Evolutionary conservation across 371 early-diverging fungal genomes (phyloP).

Genomic region (Vairimorpha necatrix): DNA sequence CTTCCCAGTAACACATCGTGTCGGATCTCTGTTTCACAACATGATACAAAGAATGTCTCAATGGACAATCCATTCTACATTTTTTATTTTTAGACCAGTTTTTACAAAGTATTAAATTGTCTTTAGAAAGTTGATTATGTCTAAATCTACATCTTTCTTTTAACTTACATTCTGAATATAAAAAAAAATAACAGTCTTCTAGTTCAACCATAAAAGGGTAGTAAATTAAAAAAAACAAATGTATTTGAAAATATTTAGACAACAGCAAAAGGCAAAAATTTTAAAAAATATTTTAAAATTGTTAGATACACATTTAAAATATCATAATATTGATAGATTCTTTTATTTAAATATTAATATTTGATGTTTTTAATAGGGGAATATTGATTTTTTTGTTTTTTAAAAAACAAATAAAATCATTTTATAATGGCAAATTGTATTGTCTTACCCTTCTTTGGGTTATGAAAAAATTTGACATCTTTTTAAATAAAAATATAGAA

Average conservation of each 20-base stretch:
- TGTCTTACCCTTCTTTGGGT: too few relatives aligned
- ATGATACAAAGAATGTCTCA: slow-evolving; percentile 63
- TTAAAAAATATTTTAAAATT: too few relatives aligned
- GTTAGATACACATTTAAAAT: too few relatives aligned
- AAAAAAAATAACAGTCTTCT: slow-evolving; percentile 66
- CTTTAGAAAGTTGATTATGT: slow-evolving; percentile 58
- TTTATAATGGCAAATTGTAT: too few relatives aligned
- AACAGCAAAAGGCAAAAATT: too few relatives aligned
- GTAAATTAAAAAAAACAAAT: too few relatives aligned
- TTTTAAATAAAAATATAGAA: background rate
- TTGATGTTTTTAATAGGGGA: too few relatives aligned
- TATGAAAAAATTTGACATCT: slow-evolving; percentile 7
- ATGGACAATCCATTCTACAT: slow-evolving; percentile 59
- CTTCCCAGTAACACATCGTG: slow-evolving; percentile 64
- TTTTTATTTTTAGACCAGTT: slow-evolving; percentile 52
- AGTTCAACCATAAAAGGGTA: slow-evolving; percentile 21
- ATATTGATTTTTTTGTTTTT: too few relatives aligned
- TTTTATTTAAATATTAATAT: too few relatives aligned
- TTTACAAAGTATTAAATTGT: slow-evolving; percentile 53
- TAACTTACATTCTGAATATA: slow-evolving; percentile 61
- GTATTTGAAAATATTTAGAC: too few relatives aligned
- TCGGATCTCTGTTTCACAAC: slow-evolving; percentile 51
- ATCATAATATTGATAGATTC: too few relatives aligned
- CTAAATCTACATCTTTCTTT: slow-evolving; percentile 56
- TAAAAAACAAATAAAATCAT: too few relatives aligned